Conservation (phyloP, 768 basidiomycete genomes). For the Lentinula lateritia region DNA sequence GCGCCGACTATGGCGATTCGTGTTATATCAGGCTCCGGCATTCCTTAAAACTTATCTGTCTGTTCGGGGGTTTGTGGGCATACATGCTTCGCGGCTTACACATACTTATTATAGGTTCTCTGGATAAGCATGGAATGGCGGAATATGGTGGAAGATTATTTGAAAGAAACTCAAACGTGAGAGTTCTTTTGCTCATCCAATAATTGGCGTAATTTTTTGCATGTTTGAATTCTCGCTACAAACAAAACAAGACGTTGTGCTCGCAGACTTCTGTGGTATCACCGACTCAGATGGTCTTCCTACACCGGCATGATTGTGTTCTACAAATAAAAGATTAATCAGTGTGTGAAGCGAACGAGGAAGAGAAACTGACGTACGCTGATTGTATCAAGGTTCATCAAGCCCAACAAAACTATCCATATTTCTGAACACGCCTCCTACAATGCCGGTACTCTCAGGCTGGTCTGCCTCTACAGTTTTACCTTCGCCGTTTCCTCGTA, state of each 20-base stretch:
- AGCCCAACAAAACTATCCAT: conserved; percentile 40
- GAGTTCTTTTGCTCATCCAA: neutral
- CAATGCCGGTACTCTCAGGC: conserved; percentile 16
- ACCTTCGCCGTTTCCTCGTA: conserved; percentile 17
- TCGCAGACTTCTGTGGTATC: no score
- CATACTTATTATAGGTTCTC: neutral
- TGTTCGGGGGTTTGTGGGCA: no score
- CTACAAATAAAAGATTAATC: no score
- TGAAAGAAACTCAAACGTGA: neutral
- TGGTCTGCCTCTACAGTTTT: conserved; percentile 13
- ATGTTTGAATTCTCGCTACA: no score
- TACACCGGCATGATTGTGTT: no score
- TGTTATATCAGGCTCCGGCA: neutral
- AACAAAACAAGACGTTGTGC: no score
- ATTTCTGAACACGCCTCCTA: conserved; percentile 24
- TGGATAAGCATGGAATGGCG: neutral
- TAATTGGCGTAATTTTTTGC: no score
- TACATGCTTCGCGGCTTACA: no score
- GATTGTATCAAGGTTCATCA: conserved; percentile 32
- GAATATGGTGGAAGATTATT: neutral
- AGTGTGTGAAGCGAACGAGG: no score
- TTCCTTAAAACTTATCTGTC: no score
- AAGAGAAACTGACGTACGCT: neutral
- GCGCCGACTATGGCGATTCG: neutral
- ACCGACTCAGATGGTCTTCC: no score